Conservation (phyloP, 495 filamentous ascomycete species). For the Rostrohypoxylon terebratum region DNA sequence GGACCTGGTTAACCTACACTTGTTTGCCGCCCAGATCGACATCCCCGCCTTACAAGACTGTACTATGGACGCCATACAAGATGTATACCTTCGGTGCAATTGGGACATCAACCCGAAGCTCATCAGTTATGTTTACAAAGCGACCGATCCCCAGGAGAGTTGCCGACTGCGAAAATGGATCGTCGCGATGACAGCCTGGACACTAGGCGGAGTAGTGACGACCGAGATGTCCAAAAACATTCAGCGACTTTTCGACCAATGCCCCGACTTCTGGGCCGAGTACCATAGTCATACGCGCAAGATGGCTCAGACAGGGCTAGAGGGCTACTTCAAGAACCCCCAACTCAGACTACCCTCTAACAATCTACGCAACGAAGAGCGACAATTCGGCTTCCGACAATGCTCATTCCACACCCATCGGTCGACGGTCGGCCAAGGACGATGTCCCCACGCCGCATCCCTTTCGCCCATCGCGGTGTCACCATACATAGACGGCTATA, state of each 20-base stretch:
- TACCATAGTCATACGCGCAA: constrained; percentile 58
- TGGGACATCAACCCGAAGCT: constrained; percentile 61
- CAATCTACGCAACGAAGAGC: constrained; percentile 57
- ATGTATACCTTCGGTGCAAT: constrained; percentile 62
- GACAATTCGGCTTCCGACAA: constrained; percentile 61
- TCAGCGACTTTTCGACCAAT: constrained; percentile 52
- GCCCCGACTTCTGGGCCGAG: constrained; percentile 55
- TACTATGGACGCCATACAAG: constrained; percentile 62
- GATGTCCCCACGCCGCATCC: constrained; percentile 53
- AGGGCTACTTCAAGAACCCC: constrained; percentile 62
- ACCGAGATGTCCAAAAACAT: constrained; percentile 46
- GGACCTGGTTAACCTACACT: constrained; percentile 58
- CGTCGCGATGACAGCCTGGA: constrained; percentile 63
- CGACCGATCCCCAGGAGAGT: constrained; percentile 56
- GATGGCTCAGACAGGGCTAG: constrained; percentile 55
- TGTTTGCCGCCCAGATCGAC: constrained; percentile 59
- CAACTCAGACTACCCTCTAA: constrained; percentile 61
- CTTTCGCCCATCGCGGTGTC: constrained; percentile 33
- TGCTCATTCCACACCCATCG: constrained; percentile 63
- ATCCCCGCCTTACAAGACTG: constrained; percentile 58
- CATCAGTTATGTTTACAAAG: constrained; percentile 57
- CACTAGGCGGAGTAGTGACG: constrained; percentile 46
- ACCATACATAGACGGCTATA: constrained; percentile 34
- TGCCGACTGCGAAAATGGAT: constrained; percentile 61
- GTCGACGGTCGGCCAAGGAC: constrained; percentile 56